Evolutionary conservation across 495 filamentous ascomycete genomes (phyloP), one percentile per base, ranked within the genome.

Genomic region (Penicillium simplicissimum): DNA sequence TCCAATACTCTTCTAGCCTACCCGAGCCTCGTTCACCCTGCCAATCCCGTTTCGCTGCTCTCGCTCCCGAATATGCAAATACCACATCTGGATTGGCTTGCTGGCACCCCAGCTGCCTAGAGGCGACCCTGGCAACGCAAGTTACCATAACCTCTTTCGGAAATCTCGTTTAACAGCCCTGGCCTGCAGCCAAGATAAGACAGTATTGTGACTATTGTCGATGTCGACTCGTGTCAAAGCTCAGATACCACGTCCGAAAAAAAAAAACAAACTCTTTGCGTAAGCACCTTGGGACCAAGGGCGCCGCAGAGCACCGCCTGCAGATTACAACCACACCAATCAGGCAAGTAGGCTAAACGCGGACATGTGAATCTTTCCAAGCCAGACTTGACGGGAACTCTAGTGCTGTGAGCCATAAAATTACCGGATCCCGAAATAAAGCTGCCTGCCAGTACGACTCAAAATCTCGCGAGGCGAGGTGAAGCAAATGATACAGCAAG

Each of bases 271-370:
- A 58, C 35, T 47, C 38, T 11, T 17, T 47, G 38, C 55, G 63
- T 61, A 58, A 65, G 63, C 63, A 65, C 63, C 42, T 62, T 65
- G 63, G 48, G 42, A 58, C 38, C 52, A 49, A 15, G 52, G 57
- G 53, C 54, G 62, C 63, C 59, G 58, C 51, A 59, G 52, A 42
- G 55, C 42, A 58, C 43, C 23, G 25, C 17, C 58, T 63, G 66
- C 60, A 64, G 55, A 61, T 65, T 57, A 45, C 42, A 10, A 45
- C 17, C 11, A 65, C 55, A 33, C 59, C 66, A 68, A 65, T 68
- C 53, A 62, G 49, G 15, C 57, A 43, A 45, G 56, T 21, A 33
- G 47, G 38, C 34, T 34, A 62, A 57, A 49, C 54, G 49, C 58
- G 54, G 45, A 17, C 52, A 51, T 51, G 42, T 21, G 42, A 21